Evolutionary conservation across 371 early-diverging fungal species (phyloP).

Genomic region (Syncephalastrum sp.): DNA sequence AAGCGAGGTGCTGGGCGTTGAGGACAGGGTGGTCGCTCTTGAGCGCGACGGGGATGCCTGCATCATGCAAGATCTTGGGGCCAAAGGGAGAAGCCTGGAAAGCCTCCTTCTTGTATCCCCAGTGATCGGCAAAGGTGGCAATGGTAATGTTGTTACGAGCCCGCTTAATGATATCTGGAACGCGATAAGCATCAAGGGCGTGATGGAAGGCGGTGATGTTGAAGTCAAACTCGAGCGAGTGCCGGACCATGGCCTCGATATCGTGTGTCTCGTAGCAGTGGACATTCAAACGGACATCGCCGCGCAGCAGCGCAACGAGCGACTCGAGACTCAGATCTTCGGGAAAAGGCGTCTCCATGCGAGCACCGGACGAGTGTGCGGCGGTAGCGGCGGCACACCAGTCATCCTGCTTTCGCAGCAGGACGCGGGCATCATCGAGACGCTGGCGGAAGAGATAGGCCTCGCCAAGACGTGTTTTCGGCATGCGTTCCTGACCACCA

Average conservation of each 20-base stretch:
- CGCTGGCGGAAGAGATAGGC: slow-evolving; percentile 69
- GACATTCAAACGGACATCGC: slow-evolving; percentile 69
- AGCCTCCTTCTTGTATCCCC: slow-evolving; percentile 79
- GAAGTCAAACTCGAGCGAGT: slow-evolving; percentile 74
- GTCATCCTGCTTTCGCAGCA: slow-evolving; percentile 65
- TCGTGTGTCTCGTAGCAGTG: slow-evolving; percentile 77
- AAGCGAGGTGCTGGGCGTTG: slow-evolving; percentile 68
- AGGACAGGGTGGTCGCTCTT: slow-evolving; percentile 79
- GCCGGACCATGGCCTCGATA: slow-evolving; percentile 73
- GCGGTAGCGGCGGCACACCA: slow-evolving; percentile 70
- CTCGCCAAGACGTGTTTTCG: slow-evolving; percentile 58
- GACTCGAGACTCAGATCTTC: slow-evolving; percentile 61
- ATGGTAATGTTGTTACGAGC: slow-evolving; percentile 65
- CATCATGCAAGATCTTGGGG: slow-evolving; percentile 61
- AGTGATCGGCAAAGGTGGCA: slow-evolving; percentile 60
- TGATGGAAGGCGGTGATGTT: slow-evolving; percentile 80
- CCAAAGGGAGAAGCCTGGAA: slow-evolving; percentile 59
- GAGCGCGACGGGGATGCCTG: slow-evolving; percentile 68
- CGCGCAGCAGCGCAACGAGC: slow-evolving; percentile 67
- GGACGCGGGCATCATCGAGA: slow-evolving; percentile 55
- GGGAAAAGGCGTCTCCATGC: slow-evolving; percentile 58
- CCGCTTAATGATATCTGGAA: slow-evolving; percentile 65
- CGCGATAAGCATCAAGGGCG: slow-evolving; percentile 75
- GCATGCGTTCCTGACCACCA: slow-evolving; percentile 26
- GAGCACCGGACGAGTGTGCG: slow-evolving; percentile 7